A percentile compares a stretch with the other conserved stretches of the same genome.
Evolutionary conservation across 2,329 filamentous ascomycete genomes (phyloP).

Genomic region (Exophiala alcalophila): DNA sequence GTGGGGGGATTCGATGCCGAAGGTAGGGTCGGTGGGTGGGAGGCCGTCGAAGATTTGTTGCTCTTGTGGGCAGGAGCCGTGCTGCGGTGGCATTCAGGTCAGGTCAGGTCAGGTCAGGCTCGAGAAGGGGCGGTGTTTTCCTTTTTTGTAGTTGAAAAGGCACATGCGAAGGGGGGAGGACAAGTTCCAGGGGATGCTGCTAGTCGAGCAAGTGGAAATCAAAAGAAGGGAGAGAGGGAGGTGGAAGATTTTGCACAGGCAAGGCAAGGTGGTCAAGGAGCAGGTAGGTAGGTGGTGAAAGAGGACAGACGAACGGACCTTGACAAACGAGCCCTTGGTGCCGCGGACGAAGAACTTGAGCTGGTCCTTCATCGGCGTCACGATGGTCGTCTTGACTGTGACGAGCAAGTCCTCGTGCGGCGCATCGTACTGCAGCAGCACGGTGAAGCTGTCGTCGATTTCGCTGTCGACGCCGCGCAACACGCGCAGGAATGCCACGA

Average conservation of each 20-base stretch:
- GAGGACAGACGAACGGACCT: conserved; percentile 35
- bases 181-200: no score
- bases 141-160: no score
- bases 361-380: conserved; percentile 67
- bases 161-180: no score
- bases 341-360: conserved; percentile 74
- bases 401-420: conserved; percentile 52
- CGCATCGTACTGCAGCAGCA: conserved; percentile 65
- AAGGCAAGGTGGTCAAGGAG: background rate
- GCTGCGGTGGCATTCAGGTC: no score
- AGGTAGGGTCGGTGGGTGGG: conserved; percentile 58
- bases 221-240: background rate
- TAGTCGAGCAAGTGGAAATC: background rate
- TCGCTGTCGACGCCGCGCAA: conserved; percentile 59
- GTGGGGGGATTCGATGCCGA: conserved; percentile 61
- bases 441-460: conserved; percentile 53
- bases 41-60: conserved; percentile 65
- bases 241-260: background rate
- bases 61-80: conserved; percentile 57
- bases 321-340: conserved; percentile 69
- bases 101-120: no score
- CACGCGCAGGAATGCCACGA: conserved; percentile 64
- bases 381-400: conserved; percentile 64
- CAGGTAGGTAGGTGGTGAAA: background rate
- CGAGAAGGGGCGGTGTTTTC: no score